These are phyloP conservation scores for Yamadazyma akitaensis DNA, from an alignment of 805 yeast species.

Conservation along the genomic window DNA sequence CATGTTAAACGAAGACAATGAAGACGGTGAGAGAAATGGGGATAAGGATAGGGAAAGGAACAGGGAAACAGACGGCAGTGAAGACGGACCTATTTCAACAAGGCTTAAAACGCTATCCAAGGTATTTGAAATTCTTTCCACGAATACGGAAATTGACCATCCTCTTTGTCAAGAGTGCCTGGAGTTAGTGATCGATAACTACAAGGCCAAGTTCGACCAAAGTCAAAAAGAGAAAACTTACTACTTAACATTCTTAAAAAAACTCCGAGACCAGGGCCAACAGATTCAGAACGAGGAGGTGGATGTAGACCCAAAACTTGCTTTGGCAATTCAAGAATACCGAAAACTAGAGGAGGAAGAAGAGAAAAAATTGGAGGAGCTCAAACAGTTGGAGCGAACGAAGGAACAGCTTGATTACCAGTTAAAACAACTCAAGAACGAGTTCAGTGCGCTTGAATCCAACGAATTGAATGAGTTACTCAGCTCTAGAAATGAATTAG, in stretches of 20 bases:
- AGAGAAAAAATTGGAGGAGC: slow-evolving; percentile 28
- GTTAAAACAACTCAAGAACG: slow-evolving; percentile 41
- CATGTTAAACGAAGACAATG: slow-evolving; percentile 16
- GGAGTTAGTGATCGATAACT: slow-evolving; percentile 55
- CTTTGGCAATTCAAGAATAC: slow-evolving; percentile 45
- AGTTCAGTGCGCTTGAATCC: slow-evolving; percentile 31
- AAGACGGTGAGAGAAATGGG: slow-evolving; percentile 1
- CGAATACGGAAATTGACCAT: slow-evolving; percentile 67
- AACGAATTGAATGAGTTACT: slow-evolving; percentile 47
- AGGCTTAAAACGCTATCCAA: slow-evolving; percentile 54
- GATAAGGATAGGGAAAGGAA: neutral
- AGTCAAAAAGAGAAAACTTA: slow-evolving; percentile 74
- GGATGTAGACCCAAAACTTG: slow-evolving; percentile 36
- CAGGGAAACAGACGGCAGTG: slow-evolving; percentile 6
- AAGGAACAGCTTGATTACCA: slow-evolving; percentile 47
- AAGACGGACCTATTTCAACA: slow-evolving; percentile 33
- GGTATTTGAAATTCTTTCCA: slow-evolving; percentile 67
- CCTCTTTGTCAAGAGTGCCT: slow-evolving; percentile 92
- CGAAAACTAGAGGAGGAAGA: slow-evolving; percentile 39
- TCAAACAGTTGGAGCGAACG: slow-evolving; percentile 39
- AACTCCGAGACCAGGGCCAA: slow-evolving; percentile 43
- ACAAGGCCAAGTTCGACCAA: slow-evolving; percentile 68
- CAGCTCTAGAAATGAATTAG: slow-evolving; percentile 51
- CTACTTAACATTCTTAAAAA: slow-evolving; percentile 69
- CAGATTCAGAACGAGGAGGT: slow-evolving; percentile 10